phyloP scores from a whole-genome alignment of 352 stramenopile species.

The Globisporangium cystogenes region DNA sequence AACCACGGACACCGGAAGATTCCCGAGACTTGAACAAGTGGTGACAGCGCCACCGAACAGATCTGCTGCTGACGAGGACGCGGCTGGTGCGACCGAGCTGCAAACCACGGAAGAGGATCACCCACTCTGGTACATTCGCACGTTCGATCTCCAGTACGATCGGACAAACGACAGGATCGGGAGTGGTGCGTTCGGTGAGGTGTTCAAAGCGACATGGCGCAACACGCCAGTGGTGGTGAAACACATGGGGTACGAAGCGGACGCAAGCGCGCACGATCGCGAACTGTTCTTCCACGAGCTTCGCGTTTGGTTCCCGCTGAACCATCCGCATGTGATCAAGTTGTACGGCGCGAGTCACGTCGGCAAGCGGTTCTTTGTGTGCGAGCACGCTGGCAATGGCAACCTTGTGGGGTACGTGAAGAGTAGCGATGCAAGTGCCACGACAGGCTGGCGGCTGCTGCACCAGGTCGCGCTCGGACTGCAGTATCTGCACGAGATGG shows the following conservation, averaged over 20 bases:
- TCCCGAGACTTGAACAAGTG: too few relatives aligned
- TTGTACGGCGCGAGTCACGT: slow-evolving; percentile 3
- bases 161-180: neutral
- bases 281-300: slow-evolving; percentile 8
- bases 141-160: slow-evolving; percentile 2
- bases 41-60: too few relatives aligned
- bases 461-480: neutral
- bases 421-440: neutral
- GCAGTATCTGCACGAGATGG: slow-evolving; percentile 1
- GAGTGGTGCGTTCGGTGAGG: neutral
- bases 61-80: neutral
- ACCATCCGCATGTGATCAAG: slow-evolving; percentile 6
- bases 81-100: too few relatives aligned
- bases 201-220: neutral
- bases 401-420: neutral
- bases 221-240: slow-evolving; percentile 3
- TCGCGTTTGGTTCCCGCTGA: slow-evolving; percentile 7
- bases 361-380: slow-evolving; percentile 1
- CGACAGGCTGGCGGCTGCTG: neutral
- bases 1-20: too few relatives aligned
- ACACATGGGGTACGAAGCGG: slow-evolving; percentile 2
- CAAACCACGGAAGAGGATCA: too few relatives aligned
- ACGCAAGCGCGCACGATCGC: neutral
- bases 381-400: slow-evolving; percentile 1
- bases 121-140: neutral